Evolutionary conservation across 768 basidiomycete genomes (phyloP).

Genomic region (Harrya chromipes): DNA sequence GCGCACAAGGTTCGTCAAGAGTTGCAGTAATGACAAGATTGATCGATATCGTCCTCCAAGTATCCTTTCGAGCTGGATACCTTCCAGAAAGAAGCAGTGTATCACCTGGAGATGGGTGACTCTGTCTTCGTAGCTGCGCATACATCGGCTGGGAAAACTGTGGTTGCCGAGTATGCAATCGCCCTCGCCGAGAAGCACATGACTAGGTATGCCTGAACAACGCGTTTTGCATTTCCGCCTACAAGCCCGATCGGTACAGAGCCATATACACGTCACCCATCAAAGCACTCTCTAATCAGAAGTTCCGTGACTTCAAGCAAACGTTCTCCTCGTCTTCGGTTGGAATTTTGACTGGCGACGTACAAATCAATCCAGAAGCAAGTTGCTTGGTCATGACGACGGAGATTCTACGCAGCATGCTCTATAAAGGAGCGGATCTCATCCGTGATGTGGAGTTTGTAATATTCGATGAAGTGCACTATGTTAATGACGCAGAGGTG

Average conservation of each 20-base stretch:
- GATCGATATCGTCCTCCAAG: conserved; percentile 37
- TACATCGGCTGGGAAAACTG: conserved; percentile 99
- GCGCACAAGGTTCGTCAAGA: conserved; percentile 70
- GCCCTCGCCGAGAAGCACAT: conserved; percentile 96
- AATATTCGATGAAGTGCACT: conserved; percentile 99
- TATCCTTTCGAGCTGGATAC: conserved; percentile 99
- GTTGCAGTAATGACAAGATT: background rate
- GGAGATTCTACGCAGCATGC: conserved; percentile 96
- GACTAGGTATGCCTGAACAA: conserved; percentile 68
- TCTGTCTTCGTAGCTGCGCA: conserved; percentile 99
- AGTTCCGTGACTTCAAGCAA: conserved; percentile 97
- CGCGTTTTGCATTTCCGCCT: conserved; percentile 13
- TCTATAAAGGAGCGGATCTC: conserved; percentile 97
- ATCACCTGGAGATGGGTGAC: conserved; percentile 95
- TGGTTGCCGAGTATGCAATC: conserved; percentile 98
- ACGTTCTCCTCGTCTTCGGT: conserved; percentile 90
- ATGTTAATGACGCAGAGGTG: conserved; percentile 98
- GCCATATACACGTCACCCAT: conserved; percentile 99
- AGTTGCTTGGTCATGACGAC: conserved; percentile 98
- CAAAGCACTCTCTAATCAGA: conserved; percentile 98
- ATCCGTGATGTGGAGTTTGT: conserved; percentile 99
- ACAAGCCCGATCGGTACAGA: conserved; percentile 38
- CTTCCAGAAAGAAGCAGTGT: conserved; percentile 98
- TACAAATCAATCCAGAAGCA: conserved; percentile 98
- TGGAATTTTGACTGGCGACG: conserved; percentile 96